Evolutionary conservation across 768 basidiomycete genomes (phyloP), one percentile per base, ranked within the genome.

Genomic region (Panaeolus papilionaceus): DNA sequence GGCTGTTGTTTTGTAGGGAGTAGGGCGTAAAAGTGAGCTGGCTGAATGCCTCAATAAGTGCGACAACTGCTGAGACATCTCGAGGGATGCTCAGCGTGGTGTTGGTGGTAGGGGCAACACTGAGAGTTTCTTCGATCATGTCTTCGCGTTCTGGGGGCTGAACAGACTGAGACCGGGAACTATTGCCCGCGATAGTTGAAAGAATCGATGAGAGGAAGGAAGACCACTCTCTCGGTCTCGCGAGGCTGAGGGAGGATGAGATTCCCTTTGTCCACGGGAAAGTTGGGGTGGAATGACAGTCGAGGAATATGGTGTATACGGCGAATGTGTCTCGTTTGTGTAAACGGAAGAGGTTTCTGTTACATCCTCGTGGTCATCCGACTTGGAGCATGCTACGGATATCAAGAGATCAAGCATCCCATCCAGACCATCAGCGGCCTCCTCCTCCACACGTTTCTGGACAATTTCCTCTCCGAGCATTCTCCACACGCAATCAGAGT

Each of bases 391-490:
- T 5, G 84, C 83, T 58, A 81, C 78, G 16, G 74, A 74, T 20
- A 79, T 76, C 64, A 89, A 74, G 6, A 79, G 68, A n/a, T 67
- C 70, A 4, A 68, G 75, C 51, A 68, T 73, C 14, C 70, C 75
- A 38, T 63, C 68, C n/a, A 54, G 62, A 3, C 74, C 76, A 1
- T 69, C 67, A 14, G 72, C 71, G 38, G 76, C 74, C 23, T 67
- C 75, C 23, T 67, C 75, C 72, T 88, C 88, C 10, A 82, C 82
- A 39, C 79, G 81, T 62, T 86, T 82, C 54, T 87, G 74, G 4
- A 92, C 90, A 23, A 89, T 81, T 76, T 92, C 92, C 68, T 93
- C 89, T 4, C 87, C 91, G 4, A 92, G 76, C 58, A 92, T 84
- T 49, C 82, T 83, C 87, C 90, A 92, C 67, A 84, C 72, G 16